Conservation (phyloP, 208 protist species). For the Strigomonas oncopelti region DNA sequence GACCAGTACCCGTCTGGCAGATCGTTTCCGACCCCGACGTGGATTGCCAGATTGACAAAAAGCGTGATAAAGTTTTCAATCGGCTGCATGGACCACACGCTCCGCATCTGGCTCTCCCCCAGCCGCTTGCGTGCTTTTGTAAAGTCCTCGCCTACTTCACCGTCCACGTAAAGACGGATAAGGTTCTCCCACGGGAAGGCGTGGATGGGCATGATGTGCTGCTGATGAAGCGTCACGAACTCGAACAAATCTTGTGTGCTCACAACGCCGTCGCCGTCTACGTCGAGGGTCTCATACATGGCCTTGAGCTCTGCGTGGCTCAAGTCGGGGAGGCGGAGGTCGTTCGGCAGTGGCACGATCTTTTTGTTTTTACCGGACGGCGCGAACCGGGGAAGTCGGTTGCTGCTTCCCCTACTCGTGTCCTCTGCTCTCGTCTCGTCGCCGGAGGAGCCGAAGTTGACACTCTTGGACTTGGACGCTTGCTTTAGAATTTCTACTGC, state of each 20-base stretch:
- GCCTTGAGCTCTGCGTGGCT: background rate
- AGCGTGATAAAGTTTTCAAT: constrained; percentile 14
- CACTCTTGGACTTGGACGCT: background rate
- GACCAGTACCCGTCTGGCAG: background rate
- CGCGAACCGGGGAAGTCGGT: background rate
- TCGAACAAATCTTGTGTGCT: constrained; percentile 14
- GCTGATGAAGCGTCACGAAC: constrained; percentile 18
- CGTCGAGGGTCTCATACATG: constrained; percentile 12
- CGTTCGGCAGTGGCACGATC: background rate
- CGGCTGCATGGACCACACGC: background rate
- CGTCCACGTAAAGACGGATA: background rate
- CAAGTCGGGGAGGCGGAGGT: background rate
- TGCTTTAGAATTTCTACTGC: background rate
- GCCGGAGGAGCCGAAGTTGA: background rate
- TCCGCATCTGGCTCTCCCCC: background rate
- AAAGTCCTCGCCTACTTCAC: background rate
- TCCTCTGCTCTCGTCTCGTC: background rate
- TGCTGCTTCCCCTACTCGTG: background rate
- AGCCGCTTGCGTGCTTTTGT: no score
- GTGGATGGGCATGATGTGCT: constrained; percentile 8
- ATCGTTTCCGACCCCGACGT: background rate
- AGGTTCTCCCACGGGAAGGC: background rate
- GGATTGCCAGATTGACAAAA: background rate
- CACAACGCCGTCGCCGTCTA: constrained; percentile 19
- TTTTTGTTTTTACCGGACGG: background rate